Evolutionary conservation across 352 stramenopile species (phyloP).

Genomic region (Stephanocyclus meneghinianus): DNA sequence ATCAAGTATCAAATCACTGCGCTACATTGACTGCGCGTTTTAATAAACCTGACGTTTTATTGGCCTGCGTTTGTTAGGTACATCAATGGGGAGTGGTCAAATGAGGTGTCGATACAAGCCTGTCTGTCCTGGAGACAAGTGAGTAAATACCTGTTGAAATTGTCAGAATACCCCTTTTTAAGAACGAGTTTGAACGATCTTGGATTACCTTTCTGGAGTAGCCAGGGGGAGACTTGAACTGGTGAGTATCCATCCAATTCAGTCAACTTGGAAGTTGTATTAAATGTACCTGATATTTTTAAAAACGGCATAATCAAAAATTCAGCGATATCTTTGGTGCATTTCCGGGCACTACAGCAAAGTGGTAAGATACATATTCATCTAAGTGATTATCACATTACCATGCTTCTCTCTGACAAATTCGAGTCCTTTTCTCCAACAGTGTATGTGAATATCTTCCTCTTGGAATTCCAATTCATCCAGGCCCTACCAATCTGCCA

Average conservation of each 20-base stretch:
- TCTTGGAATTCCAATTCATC: background rate
- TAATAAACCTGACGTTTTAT: background rate
- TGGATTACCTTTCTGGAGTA: background rate
- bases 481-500: background rate
- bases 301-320: background rate
- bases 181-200: too few relatives aligned
- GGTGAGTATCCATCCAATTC: background rate
- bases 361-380: background rate
- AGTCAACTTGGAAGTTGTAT: background rate
- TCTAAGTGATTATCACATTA: background rate
- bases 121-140: background rate
- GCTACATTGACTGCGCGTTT: background rate
- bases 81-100: background rate
- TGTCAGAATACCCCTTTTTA: too few relatives aligned
- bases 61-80: background rate
- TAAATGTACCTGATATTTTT: background rate
- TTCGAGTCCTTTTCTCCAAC: too few relatives aligned
- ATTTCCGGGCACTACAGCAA: slow-evolving; percentile 1
- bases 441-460: slow-evolving; percentile 4
- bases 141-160: too few relatives aligned
- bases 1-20: background rate
- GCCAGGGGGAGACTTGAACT: background rate
- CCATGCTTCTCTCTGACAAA: background rate
- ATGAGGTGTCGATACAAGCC: background rate
- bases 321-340: background rate